Conservation (phyloP, 495 filamentous ascomycete species). For the Lasiosphaeris hirsuta region DNA sequence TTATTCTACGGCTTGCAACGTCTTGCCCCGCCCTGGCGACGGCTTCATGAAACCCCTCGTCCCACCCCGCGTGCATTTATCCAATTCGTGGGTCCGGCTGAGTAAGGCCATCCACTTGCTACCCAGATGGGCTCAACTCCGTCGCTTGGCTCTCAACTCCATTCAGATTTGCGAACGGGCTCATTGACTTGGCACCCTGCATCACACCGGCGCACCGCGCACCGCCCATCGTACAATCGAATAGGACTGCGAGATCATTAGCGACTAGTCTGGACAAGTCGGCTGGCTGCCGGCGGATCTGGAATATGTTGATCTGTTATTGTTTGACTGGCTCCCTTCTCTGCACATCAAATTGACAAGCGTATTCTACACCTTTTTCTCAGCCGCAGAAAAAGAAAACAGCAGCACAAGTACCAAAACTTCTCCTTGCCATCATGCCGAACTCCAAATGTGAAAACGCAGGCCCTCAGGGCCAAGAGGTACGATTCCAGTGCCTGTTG, state of each 20-base stretch:
- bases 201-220: background rate
- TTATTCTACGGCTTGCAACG: background rate
- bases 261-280: no score
- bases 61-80: slow-evolving; percentile 9
- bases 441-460: slow-evolving; percentile 26
- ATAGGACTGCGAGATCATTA: no score
- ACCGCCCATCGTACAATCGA: background rate
- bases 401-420: slow-evolving; percentile 19
- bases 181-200: background rate
- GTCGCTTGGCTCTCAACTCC: background rate
- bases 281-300: background rate
- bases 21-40: slow-evolving; percentile 10
- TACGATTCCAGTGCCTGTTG: background rate
- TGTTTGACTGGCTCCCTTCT: slow-evolving; percentile 15
- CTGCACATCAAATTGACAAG: slow-evolving; percentile 9
- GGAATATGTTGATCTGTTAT: slow-evolving; percentile 12
- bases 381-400: slow-evolving; percentile 12
- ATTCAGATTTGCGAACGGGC: background rate
- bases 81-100: slow-evolving; percentile 11
- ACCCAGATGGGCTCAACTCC: background rate
- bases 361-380: slow-evolving; percentile 26
- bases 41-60: slow-evolving; percentile 9
- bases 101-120: slow-evolving; percentile 8
- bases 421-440: slow-evolving; percentile 20
- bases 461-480: background rate